Base-by-base conservation (phyloP, 345 rosid genomes). In the Lenwebbia sp. region DNA sequence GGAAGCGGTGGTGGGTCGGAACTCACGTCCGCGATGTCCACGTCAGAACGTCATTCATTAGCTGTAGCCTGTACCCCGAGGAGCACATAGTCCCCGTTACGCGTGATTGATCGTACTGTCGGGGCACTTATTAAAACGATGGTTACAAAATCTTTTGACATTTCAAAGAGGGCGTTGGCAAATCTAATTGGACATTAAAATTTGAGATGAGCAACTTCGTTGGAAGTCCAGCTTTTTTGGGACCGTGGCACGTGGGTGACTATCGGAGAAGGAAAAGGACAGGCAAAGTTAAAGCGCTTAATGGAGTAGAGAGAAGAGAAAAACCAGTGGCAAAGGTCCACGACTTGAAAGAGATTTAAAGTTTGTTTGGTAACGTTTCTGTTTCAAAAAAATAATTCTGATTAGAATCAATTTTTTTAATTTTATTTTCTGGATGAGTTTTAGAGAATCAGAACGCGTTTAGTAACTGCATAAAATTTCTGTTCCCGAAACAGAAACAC, bases 41-140 rank as follows among this genome's bases (percentile, higher is more conserved):
- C 4, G 2, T 28, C 28, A 28, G 28, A 13, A 60, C 10, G 10
- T 62, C 17, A 30, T 62, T 62, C 17, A 30, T 62, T 28, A 62
- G 75, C 3, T 62, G 41, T n/a, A n/a, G n/a, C n/a, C n/a, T n/a
- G n/a, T n/a, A n/a, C n/a, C n/a, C n/a, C n/a, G n/a, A n/a, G n/a
- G n/a, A n/a, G n/a, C n/a, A n/a, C n/a, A n/a, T n/a, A n/a, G n/a
- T n/a, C 28, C 5, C 6, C 3, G 1, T 0, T 15, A 30, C 22
- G 23, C 1, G 17, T 5, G 12, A 62, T 19, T 15, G 0, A 8
- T 62, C 1, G 47, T 19, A 9, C 2, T 3, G 1, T 33, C 25
- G 47, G 13, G 12, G 37, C 78, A 33, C 47, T 33, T 7, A 10
- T 37, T 1, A n/a, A 37, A 37, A 33, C 25, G 10, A 15, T 37